A percentile compares a stretch with the other conserved stretches of the same genome.
Evolutionary conservation across 345 rosid genomes (phyloP).

Genomic region (Eucalyptus curtisii): DNA sequence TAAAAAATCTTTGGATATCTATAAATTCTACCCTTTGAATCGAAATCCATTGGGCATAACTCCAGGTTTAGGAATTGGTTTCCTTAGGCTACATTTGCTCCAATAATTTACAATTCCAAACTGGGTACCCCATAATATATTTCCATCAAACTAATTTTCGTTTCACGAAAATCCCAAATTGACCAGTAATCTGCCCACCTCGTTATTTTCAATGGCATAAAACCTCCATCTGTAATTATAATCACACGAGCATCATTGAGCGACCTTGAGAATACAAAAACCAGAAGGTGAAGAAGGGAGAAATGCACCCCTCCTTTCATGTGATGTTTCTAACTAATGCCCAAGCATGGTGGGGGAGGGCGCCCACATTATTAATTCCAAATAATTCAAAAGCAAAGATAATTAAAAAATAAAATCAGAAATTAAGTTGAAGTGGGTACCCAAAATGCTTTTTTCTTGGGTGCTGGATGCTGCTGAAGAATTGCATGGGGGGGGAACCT

Average conservation of each 20-base stretch:
- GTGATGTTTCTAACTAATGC: neutral
- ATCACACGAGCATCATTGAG: neutral
- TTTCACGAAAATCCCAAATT: neutral
- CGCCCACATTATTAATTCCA: neutral
- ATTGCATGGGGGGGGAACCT: neutral
- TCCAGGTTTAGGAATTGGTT: too few relatives aligned
- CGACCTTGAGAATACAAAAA: neutral
- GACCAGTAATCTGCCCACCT: neutral
- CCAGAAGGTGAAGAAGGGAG: neutral
- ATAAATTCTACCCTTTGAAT: too few relatives aligned
- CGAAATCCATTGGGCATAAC: too few relatives aligned
- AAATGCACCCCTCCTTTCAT: neutral
- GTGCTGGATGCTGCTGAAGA: neutral
- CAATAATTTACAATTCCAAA: neutral
- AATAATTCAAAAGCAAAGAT: too few relatives aligned
- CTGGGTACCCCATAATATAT: rapidly evolving
- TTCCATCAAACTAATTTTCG: neutral
- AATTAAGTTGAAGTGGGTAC: too few relatives aligned
- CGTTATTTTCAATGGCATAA: neutral
- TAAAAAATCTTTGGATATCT: too few relatives aligned
- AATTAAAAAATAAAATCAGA: too few relatives aligned
- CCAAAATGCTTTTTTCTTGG: neutral
- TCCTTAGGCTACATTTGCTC: neutral
- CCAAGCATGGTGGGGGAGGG: neutral
- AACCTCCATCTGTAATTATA: neutral